Conservation (phyloP, 106 monocot species). For the Platanthera guangdongensis region DNA sequence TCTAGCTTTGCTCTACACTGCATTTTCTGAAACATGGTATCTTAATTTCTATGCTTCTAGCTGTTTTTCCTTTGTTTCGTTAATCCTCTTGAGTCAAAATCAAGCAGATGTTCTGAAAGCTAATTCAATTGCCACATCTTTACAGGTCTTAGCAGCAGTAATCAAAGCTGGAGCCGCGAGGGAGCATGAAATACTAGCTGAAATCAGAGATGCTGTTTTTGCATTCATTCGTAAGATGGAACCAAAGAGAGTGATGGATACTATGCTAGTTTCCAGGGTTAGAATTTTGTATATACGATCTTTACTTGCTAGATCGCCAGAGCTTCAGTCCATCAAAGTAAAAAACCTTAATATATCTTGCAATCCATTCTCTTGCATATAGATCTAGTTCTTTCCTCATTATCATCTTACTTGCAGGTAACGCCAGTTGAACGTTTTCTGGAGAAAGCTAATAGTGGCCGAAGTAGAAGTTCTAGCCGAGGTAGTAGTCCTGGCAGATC, state of each 20-base stretch:
- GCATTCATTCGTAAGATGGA: slow-evolving; percentile 92
- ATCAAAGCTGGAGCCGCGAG: slow-evolving; percentile 98
- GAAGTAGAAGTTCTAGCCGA: slow-evolving; percentile 84
- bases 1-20: neutral
- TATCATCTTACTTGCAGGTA: slow-evolving; percentile 37
- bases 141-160: slow-evolving; percentile 96
- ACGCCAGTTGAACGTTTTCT: slow-evolving; percentile 80
- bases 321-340: slow-evolving; percentile 94
- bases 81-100: neutral
- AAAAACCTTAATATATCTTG: neutral
- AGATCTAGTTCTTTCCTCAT: neutral
- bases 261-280: slow-evolving; percentile 97
- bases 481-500: slow-evolving; percentile 84
- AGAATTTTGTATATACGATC: slow-evolving; percentile 98
- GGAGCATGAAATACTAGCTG: slow-evolving; percentile 98
- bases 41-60: neutral
- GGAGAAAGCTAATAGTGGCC: slow-evolving; percentile 69
- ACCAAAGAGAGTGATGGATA: slow-evolving; percentile 89
- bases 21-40: neutral
- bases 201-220: slow-evolving; percentile 98
- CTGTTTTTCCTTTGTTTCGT: neutral
- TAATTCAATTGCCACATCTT: slow-evolving; percentile 14
- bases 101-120: neutral
- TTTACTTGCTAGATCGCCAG: slow-evolving; percentile 87
- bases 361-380: neutral